Percentiles rank a stretch among this genome's conserved stretches.
Conservation (phyloP, 768 basidiomycete species). For the Roridomyces roridus region DNA sequence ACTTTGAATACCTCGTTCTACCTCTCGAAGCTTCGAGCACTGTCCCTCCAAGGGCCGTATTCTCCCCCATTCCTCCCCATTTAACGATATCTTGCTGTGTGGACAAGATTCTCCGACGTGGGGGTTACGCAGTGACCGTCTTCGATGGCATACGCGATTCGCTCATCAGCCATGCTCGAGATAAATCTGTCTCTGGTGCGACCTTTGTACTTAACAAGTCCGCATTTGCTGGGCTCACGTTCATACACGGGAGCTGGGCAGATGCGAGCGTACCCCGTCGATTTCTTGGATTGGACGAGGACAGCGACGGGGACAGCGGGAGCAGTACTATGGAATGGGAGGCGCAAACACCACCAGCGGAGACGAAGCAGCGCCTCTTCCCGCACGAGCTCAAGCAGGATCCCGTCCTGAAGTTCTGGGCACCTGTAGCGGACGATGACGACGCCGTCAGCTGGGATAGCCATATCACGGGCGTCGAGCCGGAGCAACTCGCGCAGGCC, state of each 20-base stretch:
- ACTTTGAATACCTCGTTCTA: conserved; percentile 7
- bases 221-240: background rate
- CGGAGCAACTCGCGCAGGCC: conserved; percentile 8
- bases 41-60: background rate
- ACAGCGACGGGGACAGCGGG: background rate
- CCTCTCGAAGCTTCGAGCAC: background rate
- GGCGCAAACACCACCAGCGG: background rate
- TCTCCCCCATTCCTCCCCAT: background rate
- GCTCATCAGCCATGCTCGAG: conserved; percentile 1
- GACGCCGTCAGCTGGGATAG: conserved; percentile 12
- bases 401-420: background rate
- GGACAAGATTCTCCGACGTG: background rate
- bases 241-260: background rate
- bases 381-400: background rate
- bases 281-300: conserved; percentile 5
- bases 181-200: background rate
- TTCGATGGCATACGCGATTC: background rate
- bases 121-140: background rate
- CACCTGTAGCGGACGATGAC: conserved; percentile 1
- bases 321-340: background rate
- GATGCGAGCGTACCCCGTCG: background rate
- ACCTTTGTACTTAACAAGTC: background rate
- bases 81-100: background rate
- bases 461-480: conserved; percentile 10
- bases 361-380: conserved; percentile 5